Percentiles rank a stretch among this genome's conserved stretches.
These are phyloP conservation scores for Lecanicillium sp. DNA, from an alignment of 2,329 filamentous ascomycete genomes.

Conservation along the genomic window DNA sequence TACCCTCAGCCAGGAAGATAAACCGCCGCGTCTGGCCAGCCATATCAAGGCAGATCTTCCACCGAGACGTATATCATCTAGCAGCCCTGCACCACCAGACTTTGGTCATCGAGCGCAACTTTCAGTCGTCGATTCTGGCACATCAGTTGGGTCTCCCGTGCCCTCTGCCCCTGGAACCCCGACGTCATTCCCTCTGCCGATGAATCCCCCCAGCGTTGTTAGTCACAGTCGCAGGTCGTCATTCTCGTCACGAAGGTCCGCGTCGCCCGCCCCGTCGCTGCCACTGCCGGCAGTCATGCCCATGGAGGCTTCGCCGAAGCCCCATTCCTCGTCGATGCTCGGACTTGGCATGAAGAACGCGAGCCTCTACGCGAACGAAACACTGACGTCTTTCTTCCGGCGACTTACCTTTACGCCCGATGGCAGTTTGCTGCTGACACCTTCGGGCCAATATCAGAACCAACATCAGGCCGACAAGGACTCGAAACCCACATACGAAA, in stretches of 20 bases:
- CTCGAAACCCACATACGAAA: conserved; percentile 69
- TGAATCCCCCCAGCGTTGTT: conserved; percentile 88
- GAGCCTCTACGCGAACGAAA: conserved; percentile 92
- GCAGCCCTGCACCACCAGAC: conserved; percentile 86
- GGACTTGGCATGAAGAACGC: conserved; percentile 70
- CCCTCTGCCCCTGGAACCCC: conserved; percentile 92
- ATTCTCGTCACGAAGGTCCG: conserved; percentile 80
- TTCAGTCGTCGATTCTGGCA: conserved; percentile 42
- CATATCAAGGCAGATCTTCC: conserved; percentile 82
- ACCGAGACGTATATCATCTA: conserved; percentile 78
- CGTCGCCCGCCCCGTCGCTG: conserved; percentile 87
- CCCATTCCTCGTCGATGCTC: conserved; percentile 46
- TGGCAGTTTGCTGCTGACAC: conserved; percentile 86
- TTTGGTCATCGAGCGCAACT: conserved; percentile 60
- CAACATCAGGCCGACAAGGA: conserved; percentile 60
- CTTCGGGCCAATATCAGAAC: conserved; percentile 89
- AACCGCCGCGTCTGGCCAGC: conserved; percentile 73
- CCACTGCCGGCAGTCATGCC: conserved; percentile 94
- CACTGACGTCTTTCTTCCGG: conserved; percentile 92
- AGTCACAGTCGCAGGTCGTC: conserved; percentile 93
- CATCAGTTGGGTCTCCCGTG: conserved; percentile 67
- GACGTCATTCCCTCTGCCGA: conserved; percentile 78
- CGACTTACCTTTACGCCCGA: conserved; percentile 92
- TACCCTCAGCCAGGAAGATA: conserved; percentile 59
- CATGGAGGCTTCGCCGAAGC: conserved; percentile 80